phyloP scores from a whole-genome alignment of 2,329 filamentous ascomycete genomes.

The Claviceps sp. region DNA sequence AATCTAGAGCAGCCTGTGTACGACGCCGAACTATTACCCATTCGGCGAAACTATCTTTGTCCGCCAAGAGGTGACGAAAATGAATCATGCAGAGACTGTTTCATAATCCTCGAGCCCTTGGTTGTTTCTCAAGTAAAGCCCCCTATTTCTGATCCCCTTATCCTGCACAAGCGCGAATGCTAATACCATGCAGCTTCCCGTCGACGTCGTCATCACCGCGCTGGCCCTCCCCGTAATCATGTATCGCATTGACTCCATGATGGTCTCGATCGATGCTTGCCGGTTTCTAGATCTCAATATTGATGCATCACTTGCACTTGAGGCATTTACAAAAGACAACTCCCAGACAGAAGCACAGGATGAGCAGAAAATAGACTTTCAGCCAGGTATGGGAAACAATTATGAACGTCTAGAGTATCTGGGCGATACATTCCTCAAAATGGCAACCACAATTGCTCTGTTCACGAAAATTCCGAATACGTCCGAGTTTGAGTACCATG shows the following conservation, averaged over 20 bases:
- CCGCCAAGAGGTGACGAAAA: constrained; percentile 41
- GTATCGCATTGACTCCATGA: constrained; percentile 64
- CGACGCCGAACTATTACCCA: constrained; percentile 56
- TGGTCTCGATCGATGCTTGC: constrained; percentile 70
- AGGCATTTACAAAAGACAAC: constrained; percentile 86
- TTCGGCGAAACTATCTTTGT: constrained; percentile 76
- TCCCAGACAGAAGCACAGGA: constrained; percentile 67
- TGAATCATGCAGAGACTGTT: constrained; percentile 36
- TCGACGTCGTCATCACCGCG: constrained; percentile 56
- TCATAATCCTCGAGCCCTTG: constrained; percentile 64
- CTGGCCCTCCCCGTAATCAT: constrained; percentile 75
- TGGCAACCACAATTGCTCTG: constrained; percentile 81
- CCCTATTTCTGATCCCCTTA: too few relatives aligned
- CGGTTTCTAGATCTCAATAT: constrained; percentile 50
- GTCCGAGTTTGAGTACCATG: constrained; percentile 78
- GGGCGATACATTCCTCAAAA: constrained; percentile 88
- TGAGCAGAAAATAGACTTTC: constrained; percentile 56
- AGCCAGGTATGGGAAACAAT: constrained; percentile 80
- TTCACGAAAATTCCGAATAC: constrained; percentile 65
- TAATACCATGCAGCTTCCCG: constrained; percentile 41
- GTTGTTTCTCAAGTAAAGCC: constrained; percentile 58
- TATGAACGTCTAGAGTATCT: constrained; percentile 92
- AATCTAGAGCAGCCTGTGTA: constrained; percentile 68
- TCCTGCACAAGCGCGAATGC: neutral
- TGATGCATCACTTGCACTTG: constrained; percentile 57